phyloP scores from a whole-genome alignment of 1,284 basidiomycete genomes.

The Leccinum pachyderme region DNA sequence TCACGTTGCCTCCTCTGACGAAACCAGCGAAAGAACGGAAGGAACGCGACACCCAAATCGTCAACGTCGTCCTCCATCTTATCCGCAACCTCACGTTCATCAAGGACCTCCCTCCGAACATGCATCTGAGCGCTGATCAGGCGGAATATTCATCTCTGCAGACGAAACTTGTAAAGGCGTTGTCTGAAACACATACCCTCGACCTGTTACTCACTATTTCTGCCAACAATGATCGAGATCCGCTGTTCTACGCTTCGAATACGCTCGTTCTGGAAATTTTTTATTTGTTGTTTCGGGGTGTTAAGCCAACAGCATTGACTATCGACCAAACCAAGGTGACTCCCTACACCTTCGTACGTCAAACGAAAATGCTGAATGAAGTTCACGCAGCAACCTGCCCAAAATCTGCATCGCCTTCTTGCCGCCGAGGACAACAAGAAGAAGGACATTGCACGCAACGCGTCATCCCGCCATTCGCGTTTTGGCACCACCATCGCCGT shows the following conservation, averaged over 20 bases:
- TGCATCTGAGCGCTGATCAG: slow-evolving; percentile 68
- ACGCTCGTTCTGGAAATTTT: slow-evolving; percentile 88
- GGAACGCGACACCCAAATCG: slow-evolving; percentile 80
- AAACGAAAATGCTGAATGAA: slow-evolving; percentile 9
- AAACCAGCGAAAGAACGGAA: slow-evolving; percentile 62
- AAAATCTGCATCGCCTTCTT: slow-evolving; percentile 69
- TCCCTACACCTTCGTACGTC: slow-evolving; percentile 7
- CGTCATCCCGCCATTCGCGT: slow-evolving; percentile 84
- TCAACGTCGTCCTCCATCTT: slow-evolving; percentile 86
- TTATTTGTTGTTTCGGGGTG: slow-evolving; percentile 81
- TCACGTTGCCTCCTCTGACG: slow-evolving; percentile 69
- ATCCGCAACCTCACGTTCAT: slow-evolving; percentile 90
- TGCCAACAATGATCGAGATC: slow-evolving; percentile 66
- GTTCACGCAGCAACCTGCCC: slow-evolving; percentile 56
- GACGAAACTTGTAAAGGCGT: slow-evolving; percentile 67
- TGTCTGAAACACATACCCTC: slow-evolving; percentile 73
- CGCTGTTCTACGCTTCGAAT: slow-evolving; percentile 80
- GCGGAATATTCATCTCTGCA: slow-evolving; percentile 77
- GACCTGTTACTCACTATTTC: slow-evolving; percentile 83
- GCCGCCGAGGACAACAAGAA: slow-evolving; percentile 67
- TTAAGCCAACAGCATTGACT: slow-evolving; percentile 61
- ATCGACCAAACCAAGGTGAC: slow-evolving; percentile 68
- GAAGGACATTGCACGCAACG: slow-evolving; percentile 54
- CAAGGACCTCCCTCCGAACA: slow-evolving; percentile 74
- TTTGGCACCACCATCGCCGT: slow-evolving; percentile 92